Conservation (phyloP, 768 basidiomycete species). For the Albatrellus ellisii region DNA sequence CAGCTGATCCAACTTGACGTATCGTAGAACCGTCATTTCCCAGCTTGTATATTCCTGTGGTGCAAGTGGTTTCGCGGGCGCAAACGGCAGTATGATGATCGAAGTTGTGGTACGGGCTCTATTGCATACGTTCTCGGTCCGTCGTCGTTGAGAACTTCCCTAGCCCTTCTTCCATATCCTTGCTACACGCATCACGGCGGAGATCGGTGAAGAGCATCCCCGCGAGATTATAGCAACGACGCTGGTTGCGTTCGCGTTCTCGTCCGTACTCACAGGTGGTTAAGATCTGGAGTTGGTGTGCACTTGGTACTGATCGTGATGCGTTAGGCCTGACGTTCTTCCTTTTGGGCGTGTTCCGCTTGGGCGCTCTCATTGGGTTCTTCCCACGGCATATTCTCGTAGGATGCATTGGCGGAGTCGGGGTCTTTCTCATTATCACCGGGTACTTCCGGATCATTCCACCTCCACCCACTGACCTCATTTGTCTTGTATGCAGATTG, state of each 20-base stretch:
- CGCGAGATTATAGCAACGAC: conserved; percentile 82
- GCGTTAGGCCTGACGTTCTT: conserved; percentile 69
- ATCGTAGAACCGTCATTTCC: conserved; percentile 49
- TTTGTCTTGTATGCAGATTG: conserved; percentile 31
- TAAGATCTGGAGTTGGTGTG: not conserved
- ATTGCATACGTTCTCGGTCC: too few relatives aligned
- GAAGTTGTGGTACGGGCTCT: conserved; percentile 71
- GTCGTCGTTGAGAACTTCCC: too few relatives aligned
- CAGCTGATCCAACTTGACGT: not conserved
- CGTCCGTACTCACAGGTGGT: conserved; percentile 76
- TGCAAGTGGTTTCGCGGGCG: conserved; percentile 81
- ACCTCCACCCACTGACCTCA: not conserved
- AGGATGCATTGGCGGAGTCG: conserved; percentile 96
- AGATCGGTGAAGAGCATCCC: conserved; percentile 60
- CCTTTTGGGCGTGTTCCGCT: conserved; percentile 68
- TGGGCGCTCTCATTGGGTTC: conserved; percentile 85
- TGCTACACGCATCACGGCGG: conserved; percentile 56
- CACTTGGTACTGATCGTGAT: too few relatives aligned
- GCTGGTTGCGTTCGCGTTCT: conserved; percentile 76
- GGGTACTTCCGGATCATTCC: conserved; percentile 36
- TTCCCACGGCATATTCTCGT: conserved; percentile 95
- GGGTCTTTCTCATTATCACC: conserved; percentile 82
- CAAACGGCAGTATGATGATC: conserved; percentile 97
- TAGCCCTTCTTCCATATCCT: conserved; percentile 95
- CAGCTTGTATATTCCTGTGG: conserved; percentile 81